phyloP scores from a whole-genome alignment of 805 yeast genomes.

The Phaffomyces thermotolerans region DNA sequence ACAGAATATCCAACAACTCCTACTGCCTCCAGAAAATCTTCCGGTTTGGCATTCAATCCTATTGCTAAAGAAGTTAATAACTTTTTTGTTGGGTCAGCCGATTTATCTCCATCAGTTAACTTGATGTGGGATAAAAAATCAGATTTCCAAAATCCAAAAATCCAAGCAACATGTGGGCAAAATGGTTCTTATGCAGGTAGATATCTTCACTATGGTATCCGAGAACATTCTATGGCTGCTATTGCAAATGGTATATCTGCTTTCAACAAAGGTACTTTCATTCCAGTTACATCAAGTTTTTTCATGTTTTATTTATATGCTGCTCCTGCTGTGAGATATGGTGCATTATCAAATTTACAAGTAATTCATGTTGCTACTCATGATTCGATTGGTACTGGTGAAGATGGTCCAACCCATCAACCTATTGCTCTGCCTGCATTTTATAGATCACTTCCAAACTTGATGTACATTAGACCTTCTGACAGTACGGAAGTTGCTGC shows the following conservation, averaged over 20 bases:
- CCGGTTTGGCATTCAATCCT: constrained; percentile 67
- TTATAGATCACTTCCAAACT: constrained; percentile 77
- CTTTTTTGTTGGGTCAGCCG: constrained; percentile 96
- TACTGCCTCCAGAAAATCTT: constrained; percentile 89
- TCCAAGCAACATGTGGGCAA: constrained; percentile 38
- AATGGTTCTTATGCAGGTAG: constrained; percentile 82
- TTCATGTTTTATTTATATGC: constrained; percentile 84
- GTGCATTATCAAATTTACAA: constrained; percentile 79
- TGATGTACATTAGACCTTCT: constrained; percentile 87
- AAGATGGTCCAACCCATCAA: constrained; percentile 92
- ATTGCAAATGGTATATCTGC: constrained; percentile 96
- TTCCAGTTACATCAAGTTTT: constrained; percentile 95
- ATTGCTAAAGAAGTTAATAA: constrained; percentile 70
- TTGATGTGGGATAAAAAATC: constrained; percentile 81
- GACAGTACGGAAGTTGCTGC: constrained; percentile 88
- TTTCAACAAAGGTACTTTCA: constrained; percentile 67
- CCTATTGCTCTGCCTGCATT: constrained; percentile 86
- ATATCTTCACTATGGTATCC: constrained; percentile 94
- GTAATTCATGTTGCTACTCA: constrained; percentile 85
- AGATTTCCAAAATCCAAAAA: constrained; percentile 84
- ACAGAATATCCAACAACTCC: constrained; percentile 74
- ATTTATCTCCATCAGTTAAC: constrained; percentile 86
- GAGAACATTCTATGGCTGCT: constrained; percentile 99
- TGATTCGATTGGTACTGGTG: constrained; percentile 87
- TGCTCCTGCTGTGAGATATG: constrained; percentile 79